Evolutionary conservation across 1,284 basidiomycete genomes (phyloP), one percentile per base, ranked within the genome.

Genomic region (Microbotryomycetes sp.): DNA sequence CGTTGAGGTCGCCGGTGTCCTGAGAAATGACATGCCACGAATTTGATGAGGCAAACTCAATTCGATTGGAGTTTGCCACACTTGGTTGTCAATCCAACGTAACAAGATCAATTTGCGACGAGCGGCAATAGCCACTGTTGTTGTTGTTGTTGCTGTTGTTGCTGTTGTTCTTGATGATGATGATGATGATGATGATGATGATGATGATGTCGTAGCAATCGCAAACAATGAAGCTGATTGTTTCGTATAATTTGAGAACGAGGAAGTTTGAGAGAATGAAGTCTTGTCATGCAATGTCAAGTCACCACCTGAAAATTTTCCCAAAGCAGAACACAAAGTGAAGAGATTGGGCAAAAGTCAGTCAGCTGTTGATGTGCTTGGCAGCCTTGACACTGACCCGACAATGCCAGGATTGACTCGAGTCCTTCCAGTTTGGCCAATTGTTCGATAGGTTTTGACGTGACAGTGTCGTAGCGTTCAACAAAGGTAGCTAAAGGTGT

Each of bases 51-150:
- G 87, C 6, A 97, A 79, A 0, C 79, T 68, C 4, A 86, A 78
- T 81, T 96, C 91, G 78, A 85, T 85, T 47, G 81, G 78, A 50
- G 86, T 86, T 73, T 88, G 86, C 49, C 86, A 81, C 69, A 89
- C 86, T 25, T 89, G 88, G 69, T 92, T 88, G 66, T 82, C 86
- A 30, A 74, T 65, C 90, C 92, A 96, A 3, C 83, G 81, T 73
- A 92, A 92, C 14, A 97, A 77, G 2, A 94, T 83, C 1, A 92
- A 82, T 74, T 87, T 90, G 65, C 92, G 82, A 67, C 86, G 80
- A 72, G 92, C 93, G 16, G 91, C 93, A 6, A 97, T 81, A 4
- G 91, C 81, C 9, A 98, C 79, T 60, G 84, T 82, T 1, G 89
- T 88, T n/a, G 89, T 79, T 19, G 85, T 59, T 14, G 61, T 56